Base-by-base conservation (phyloP, 192 early-diverging fungal species). In the Endogone sp. region DNA sequence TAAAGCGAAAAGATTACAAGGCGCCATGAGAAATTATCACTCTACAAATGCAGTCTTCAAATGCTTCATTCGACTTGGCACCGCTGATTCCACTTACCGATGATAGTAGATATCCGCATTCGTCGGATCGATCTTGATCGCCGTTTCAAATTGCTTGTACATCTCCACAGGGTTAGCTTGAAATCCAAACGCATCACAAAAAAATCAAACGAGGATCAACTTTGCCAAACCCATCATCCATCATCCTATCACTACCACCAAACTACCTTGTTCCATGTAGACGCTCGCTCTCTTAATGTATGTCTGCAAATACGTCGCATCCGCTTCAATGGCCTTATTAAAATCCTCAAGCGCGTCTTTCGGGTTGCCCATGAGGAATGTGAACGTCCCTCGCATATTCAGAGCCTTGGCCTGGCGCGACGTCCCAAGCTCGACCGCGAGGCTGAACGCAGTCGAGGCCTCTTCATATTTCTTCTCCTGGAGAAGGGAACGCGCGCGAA, bases 61-160 rank as follows among this genome's bases (percentile, higher is more conserved):
- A 29, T n/a, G 22, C 10, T 32, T 10, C 61, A n/a, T 1, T 9
- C 59, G 22, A 28, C 37, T 49, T 6, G 9, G 29, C 29, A 31
- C 54, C 37, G 4, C 16, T 44, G 4, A 64, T n/a, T 23, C 4
- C 23, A 37, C 69, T 29, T 72, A 76, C 77, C 81, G 70, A 79
- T 97, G 94, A 82, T 98, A 99, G 80, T 89, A 95, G 56, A 95
- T 83, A 76, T 99, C 96, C 60, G 95, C 88, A 69, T 97, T 83
- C 24, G 79, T 86, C 29, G 91, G 71, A 59, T 88, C 79, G 27
- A 92, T 79, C 23, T 83, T 82, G 49, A 86, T 82, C 23, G 91
- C 93, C 2, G 81, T 77, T 30, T 92, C 85, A 72, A 94, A 94
- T 72, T 91, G 83, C 49, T 83, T 72, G 29, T 88, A 78, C 24